Percentiles rank a stretch among this genome's conserved stretches.
Conservation (phyloP, 306 rosid species). For the Castanea mollissima region DNA sequence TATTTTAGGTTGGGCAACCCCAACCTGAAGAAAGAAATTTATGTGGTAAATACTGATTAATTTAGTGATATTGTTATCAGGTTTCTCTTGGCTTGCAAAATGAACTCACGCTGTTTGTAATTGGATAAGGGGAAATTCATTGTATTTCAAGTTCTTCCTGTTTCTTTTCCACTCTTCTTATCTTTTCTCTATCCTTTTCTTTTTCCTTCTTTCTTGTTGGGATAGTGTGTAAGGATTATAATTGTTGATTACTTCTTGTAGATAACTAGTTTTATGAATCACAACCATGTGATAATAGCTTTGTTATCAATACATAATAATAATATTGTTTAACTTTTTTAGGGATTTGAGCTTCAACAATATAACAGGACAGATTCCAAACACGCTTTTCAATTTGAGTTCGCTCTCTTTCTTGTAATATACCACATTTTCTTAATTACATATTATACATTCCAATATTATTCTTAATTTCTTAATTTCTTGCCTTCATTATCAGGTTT, state of each 20-base stretch:
- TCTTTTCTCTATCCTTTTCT: background rate
- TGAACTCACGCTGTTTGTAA: too few relatives aligned
- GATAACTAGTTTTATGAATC: background rate
- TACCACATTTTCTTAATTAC: constrained; percentile 6
- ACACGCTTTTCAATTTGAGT: constrained; percentile 64
- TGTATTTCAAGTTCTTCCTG: too few relatives aligned
- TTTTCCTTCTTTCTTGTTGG: background rate
- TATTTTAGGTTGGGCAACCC: too few relatives aligned
- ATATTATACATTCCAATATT: constrained; percentile 7
- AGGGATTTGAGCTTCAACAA: constrained; percentile 96
- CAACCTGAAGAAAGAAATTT: too few relatives aligned
- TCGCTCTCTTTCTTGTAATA: constrained; percentile 60
- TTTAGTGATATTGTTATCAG: too few relatives aligned
- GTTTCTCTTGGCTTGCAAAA: too few relatives aligned
- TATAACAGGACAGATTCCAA: constrained; percentile 57
- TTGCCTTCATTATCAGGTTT: background rate
- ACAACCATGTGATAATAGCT: too few relatives aligned
- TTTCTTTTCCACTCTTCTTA: background rate
- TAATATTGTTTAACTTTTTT: constrained; percentile 18
- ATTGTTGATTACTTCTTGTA: background rate
- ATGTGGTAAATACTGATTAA: background rate
- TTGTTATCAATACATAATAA: background rate
- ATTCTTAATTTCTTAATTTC: constrained; percentile 7
- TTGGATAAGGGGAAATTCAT: too few relatives aligned
- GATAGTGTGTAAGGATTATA: too few relatives aligned